Conservation (phyloP, 2,329 filamentous ascomycete species). For the Hortaea werneckii region DNA sequence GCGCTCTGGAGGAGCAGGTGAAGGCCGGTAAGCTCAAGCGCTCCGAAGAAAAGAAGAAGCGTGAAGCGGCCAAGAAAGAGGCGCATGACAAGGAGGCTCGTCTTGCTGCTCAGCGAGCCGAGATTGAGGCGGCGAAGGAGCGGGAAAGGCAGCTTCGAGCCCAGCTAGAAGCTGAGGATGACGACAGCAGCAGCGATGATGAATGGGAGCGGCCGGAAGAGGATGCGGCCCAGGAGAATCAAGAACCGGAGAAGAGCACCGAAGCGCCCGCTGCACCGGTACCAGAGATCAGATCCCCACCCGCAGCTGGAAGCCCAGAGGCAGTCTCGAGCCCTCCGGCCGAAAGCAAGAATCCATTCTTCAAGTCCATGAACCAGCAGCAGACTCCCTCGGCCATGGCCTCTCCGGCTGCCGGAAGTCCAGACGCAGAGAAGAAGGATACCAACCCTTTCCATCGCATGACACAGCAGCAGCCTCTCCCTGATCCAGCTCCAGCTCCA, state of each 20-base stretch:
- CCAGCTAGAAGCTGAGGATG: conserved; percentile 69
- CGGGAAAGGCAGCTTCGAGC: conserved; percentile 81
- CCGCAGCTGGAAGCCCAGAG: conserved; percentile 5
- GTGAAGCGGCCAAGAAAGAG: conserved; percentile 78
- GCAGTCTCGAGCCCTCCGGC: conserved; percentile 41
- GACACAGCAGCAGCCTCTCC: conserved; percentile 51
- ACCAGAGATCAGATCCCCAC: conserved; percentile 13
- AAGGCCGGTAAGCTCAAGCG: conserved; percentile 89
- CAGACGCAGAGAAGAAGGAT: conserved; percentile 40
- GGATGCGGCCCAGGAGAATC: conserved; percentile 49
- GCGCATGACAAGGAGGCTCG: conserved; percentile 81
- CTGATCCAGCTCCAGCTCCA: conserved; percentile 36
- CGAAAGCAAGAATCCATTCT: conserved; percentile 91
- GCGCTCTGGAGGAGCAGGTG: conserved; percentile 87
- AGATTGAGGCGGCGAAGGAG: conserved; percentile 84
- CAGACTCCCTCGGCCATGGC: conserved; percentile 27
- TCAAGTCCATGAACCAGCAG: conserved; percentile 69
- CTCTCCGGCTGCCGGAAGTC: conserved; percentile 21
- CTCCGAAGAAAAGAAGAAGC: conserved; percentile 86
- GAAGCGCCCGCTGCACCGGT: conserved; percentile 31
- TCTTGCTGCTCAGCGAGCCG: conserved; percentile 73
- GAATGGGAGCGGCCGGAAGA: conserved; percentile 50
- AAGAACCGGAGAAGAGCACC: conserved; percentile 40
- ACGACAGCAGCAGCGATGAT: conserved; percentile 57
- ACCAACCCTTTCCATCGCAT: conserved; percentile 95